A percentile compares a stretch with the other conserved stretches of the same genome.
Conservation (phyloP, 352 stramenopile species). For the Pythium phragmiticola region DNA sequence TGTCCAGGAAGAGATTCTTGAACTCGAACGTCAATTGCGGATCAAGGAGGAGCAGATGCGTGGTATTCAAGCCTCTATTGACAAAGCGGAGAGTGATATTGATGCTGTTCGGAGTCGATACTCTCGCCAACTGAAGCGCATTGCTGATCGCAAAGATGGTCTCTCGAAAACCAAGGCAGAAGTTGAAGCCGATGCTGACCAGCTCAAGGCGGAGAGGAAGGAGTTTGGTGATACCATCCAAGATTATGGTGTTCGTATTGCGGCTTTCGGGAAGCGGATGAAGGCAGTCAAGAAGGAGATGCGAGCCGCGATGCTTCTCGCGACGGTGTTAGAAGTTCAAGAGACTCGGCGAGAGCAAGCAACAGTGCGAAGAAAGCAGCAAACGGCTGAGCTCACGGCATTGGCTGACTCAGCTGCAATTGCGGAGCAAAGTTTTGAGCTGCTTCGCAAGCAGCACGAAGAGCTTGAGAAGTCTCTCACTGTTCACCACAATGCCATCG, state of each 20-base stretch:
- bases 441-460: constrained; percentile 72
- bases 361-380: constrained; percentile 70
- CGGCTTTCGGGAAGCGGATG: constrained; percentile 62
- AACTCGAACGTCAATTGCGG: constrained; percentile 67
- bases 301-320: constrained; percentile 57
- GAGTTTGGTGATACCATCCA: constrained; percentile 56
- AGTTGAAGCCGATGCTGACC: constrained; percentile 64
- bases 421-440: constrained; percentile 72
- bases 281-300: constrained; percentile 64
- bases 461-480: constrained; percentile 73
- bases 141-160: constrained; percentile 69
- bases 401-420: constrained; percentile 67
- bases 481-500: constrained; percentile 79
- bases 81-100: constrained; percentile 75
- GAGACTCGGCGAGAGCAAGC: constrained; percentile 66
- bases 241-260: constrained; percentile 48
- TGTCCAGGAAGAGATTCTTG: constrained; percentile 71
- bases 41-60: constrained; percentile 54
- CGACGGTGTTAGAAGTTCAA: constrained; percentile 68
- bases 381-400: constrained; percentile 65
- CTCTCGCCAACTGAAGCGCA: constrained; percentile 76
- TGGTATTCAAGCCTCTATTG: constrained; percentile 63
- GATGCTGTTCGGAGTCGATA: constrained; percentile 70
- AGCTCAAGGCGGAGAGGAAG: constrained; percentile 54
- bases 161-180: constrained; percentile 74